Percentiles rank a stretch among this genome's conserved stretches.
Evolutionary conservation across 805 yeast species (phyloP).

Genomic region (Candida xyloterini): DNA sequence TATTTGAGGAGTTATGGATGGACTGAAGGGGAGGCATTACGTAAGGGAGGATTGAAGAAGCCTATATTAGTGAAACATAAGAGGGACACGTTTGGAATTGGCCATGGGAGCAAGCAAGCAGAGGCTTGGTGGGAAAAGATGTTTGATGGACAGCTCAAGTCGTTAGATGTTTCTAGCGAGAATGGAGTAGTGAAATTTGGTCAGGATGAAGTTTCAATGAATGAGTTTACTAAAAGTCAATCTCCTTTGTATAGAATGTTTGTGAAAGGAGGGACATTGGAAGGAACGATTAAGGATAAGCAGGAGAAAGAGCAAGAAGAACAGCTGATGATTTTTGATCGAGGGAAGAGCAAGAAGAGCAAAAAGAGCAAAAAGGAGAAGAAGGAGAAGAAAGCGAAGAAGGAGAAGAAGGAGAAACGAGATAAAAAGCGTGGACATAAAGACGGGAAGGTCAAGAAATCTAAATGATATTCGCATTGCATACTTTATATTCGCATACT

Average conservation of each 20-base stretch:
- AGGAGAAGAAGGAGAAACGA: slow-evolving; percentile 23
- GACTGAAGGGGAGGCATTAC: slow-evolving; percentile 86
- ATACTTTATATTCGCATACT: slow-evolving; percentile 6
- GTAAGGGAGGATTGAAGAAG: slow-evolving; percentile 72
- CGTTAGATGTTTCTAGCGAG: slow-evolving; percentile 43
- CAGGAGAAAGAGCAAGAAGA: slow-evolving; percentile 8
- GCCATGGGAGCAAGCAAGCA: slow-evolving; percentile 69
- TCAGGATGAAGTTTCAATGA: slow-evolving; percentile 48
- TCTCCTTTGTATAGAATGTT: slow-evolving; percentile 85
- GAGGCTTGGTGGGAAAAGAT: slow-evolving; percentile 97
- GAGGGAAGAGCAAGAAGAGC: slow-evolving; percentile 21
- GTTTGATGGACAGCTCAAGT: slow-evolving; percentile 89
- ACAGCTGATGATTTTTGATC: slow-evolving; percentile 24
- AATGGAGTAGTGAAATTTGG: slow-evolving; percentile 11
- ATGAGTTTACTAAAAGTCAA: slow-evolving; percentile 45
- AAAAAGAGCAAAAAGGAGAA: slow-evolving; percentile 23
- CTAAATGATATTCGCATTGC: slow-evolving; percentile 16
- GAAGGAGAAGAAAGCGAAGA: slow-evolving; percentile 26
- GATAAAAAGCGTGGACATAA: slow-evolving; percentile 21
- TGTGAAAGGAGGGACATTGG: slow-evolving; percentile 80
- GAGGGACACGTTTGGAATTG: slow-evolving; percentile 86
- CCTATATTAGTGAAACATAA: slow-evolving; percentile 91
- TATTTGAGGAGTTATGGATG: slow-evolving; percentile 84
- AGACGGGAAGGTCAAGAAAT: slow-evolving; percentile 7
- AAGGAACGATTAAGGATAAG: slow-evolving; percentile 59